phyloP scores from a whole-genome alignment of 352 stramenopile genomes.

The Phytophthora cryptogea region DNA sequence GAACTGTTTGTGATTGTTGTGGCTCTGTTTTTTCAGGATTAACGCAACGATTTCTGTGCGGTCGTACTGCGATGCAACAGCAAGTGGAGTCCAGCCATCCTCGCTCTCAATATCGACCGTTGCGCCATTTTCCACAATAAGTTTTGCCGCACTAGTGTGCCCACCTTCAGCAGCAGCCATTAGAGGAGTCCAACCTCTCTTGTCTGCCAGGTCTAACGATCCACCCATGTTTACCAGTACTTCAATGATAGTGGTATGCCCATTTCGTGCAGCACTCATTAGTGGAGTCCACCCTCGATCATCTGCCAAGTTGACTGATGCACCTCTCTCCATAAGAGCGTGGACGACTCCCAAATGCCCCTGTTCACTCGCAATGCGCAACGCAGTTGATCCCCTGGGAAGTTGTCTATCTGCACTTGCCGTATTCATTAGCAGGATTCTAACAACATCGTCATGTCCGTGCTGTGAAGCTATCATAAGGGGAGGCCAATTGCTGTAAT shows the following conservation, averaged over 20 bases:
- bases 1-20: too few species aligned
- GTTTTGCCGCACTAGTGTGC: not conserved
- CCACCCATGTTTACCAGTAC: constrained; percentile 4
- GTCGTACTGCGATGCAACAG: too few species aligned
- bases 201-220: constrained; percentile 5
- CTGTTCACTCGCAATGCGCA: constrained; percentile 7
- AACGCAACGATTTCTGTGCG: too few species aligned
- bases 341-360: not conserved
- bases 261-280: constrained; percentile 5
- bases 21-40: too few species aligned
- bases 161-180: constrained; percentile 1
- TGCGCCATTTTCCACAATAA: too few species aligned
- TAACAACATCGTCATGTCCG: constrained; percentile 6
- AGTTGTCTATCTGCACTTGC: constrained; percentile 3
- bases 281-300: constrained; percentile 8
- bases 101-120: too few species aligned
- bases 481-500: too few species aligned
- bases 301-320: constrained; percentile 5
- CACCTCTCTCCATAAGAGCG: constrained; percentile 6
- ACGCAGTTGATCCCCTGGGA: not conserved
- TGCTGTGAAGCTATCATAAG: too few species aligned
- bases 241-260: not conserved
- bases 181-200: not conserved
- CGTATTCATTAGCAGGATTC: constrained; percentile 6
- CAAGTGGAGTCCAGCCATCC: too few species aligned